Conservation (phyloP, 208 protist genomes). For the Crithidia brevicula region DNA sequence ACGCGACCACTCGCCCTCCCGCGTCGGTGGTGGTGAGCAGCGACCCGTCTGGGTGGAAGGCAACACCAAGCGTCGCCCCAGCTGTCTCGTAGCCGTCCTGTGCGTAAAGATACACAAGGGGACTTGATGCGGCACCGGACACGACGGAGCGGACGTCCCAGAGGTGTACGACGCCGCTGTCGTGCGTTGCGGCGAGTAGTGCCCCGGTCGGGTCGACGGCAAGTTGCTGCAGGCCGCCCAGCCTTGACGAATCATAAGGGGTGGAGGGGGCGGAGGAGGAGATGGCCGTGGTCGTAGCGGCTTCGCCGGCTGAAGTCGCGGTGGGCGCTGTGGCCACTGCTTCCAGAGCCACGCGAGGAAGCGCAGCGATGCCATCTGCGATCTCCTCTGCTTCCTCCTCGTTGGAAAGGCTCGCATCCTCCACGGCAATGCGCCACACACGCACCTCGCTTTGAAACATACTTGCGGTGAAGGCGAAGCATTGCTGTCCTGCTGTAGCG, state of each 20-base stretch:
- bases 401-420: neutral
- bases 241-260: no score
- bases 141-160: conserved; percentile 59
- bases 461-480: conserved; percentile 65
- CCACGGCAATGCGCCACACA: conserved; percentile 41
- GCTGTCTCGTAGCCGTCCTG: conserved; percentile 76
- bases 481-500: conserved; percentile 5
- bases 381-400: conserved; percentile 6
- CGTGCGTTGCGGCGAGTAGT: conserved; percentile 67
- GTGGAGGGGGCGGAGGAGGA: neutral
- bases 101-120: conserved; percentile 37
- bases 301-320: conserved; percentile 18
- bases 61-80: conserved; percentile 44
- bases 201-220: conserved; percentile 73
- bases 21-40: conserved; percentile 71
- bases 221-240: conserved; percentile 34
- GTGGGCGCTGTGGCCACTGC: conserved; percentile 15
- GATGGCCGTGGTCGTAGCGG: neutral
- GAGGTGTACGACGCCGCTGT: conserved; percentile 53
- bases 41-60: conserved; percentile 82
- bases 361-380: no score
- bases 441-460: conserved; percentile 75
- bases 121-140: neutral
- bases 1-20: conserved; percentile 71
- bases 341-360: conserved; percentile 1